Conservation (phyloP, 441 rosid species). For the Pelargonium hybrid region DNA sequence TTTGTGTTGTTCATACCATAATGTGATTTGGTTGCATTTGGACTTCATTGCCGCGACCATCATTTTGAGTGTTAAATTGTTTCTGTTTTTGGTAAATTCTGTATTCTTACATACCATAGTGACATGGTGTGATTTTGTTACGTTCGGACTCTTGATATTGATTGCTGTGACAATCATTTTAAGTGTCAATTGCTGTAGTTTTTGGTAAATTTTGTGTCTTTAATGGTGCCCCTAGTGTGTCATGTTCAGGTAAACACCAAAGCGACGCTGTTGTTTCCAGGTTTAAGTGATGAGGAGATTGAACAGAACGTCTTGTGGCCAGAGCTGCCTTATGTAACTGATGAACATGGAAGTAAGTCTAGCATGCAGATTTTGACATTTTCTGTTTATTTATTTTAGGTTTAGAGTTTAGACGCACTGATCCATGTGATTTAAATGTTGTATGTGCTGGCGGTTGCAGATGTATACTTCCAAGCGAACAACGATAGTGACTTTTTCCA, state of each 20-base stretch:
- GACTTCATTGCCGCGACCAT: neutral
- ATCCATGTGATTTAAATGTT: neutral
- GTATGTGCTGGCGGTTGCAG: slow-evolving; percentile 33
- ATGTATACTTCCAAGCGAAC: slow-evolving; percentile 74
- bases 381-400: neutral
- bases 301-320: slow-evolving; percentile 63
- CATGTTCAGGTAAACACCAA: slow-evolving; percentile 65
- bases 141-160: neutral
- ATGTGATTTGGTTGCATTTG: neutral
- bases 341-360: slow-evolving; percentile 77
- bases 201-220: slow-evolving; percentile 20
- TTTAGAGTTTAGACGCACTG: neutral
- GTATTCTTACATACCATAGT: neutral
- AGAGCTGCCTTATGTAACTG: slow-evolving; percentile 69
- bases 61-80: slow-evolving; percentile 1
- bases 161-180: neutral
- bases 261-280: slow-evolving; percentile 69
- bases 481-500: slow-evolving; percentile 67
- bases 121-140: neutral
- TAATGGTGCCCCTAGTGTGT: slow-evolving; percentile 55
- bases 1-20: too few relatives aligned
- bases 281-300: slow-evolving; percentile 39
- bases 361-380: slow-evolving; percentile 7
- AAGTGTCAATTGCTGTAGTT: neutral
- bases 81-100: slow-evolving; percentile 10